Evolutionary conservation across 2,329 filamentous ascomycete genomes (phyloP), one percentile per base, ranked within the genome.

Genomic region (Davidsoniella eucalypti): DNA sequence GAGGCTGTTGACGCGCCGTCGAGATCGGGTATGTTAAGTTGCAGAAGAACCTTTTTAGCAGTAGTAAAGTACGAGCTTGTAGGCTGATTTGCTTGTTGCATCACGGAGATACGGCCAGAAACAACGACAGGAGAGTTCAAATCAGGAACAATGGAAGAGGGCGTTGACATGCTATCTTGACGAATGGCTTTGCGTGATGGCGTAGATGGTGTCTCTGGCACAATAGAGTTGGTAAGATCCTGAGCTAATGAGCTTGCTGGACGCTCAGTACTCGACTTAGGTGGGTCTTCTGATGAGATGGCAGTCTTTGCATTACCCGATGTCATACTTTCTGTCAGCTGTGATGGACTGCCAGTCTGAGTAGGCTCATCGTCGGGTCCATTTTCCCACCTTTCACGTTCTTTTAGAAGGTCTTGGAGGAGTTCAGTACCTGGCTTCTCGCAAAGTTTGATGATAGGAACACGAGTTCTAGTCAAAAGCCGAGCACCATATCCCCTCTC

Each of bases 391-490:
- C 80, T 85, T 41, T 69, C 64, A 5, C 84, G 75, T 57, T 83
- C 81, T 33, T 78, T 71, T 4, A 75, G 59, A 4, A 93, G 69
- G 51, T 76, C 77, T 8, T 67, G 61, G 12, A 73, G 73, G 1
- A 93, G 69, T 51, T 73, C 68, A 2, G 71, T 63, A 0, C 75
- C 71, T 2, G 87, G 87, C 40, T 67, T 73, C 61, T 90, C 73
- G 58, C 87, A 94, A 14, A 94, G 71, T 60, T 93, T 92, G 61
- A 94, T 81, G 56, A 94, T 93, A 0, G 87, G 86, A 3, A 94
- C 82, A 54, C 87, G 73, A 1, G 87, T 92, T 49, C 79, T 76
- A 2, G 82, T 84, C 2, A 94, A 70, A 3, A 94, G 69, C 4
- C 85, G 76, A 14, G 84, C 87, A 2, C 86, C 86, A 55, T 84